Percentiles rank a stretch among this genome's conserved stretches.
These are phyloP conservation scores for Rhizopogon vesiculosus DNA, from an alignment of 768 basidiomycete species.

Conservation along the genomic window DNA sequence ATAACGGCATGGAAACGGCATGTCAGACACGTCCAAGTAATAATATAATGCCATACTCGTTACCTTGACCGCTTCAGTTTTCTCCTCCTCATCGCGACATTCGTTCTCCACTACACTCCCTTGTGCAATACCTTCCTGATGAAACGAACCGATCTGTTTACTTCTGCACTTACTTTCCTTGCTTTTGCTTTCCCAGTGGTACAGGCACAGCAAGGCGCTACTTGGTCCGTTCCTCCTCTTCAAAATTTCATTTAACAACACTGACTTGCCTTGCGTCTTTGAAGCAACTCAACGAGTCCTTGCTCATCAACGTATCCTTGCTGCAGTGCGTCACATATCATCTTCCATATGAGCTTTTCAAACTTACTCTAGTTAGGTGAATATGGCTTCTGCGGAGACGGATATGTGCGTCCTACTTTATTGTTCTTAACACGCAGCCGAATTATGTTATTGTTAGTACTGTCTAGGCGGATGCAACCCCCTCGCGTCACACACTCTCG, in stretches of 20 bases:
- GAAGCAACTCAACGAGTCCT: constrained; percentile 32
- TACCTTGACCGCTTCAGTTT: too few species aligned
- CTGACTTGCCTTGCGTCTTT: background rate
- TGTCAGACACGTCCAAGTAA: too few species aligned
- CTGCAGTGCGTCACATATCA: constrained; percentile 33
- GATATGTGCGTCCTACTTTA: constrained; percentile 26
- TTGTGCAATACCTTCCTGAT: constrained; percentile 7
- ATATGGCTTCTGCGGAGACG: constrained; percentile 50
- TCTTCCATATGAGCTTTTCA: background rate
- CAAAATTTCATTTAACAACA: background rate
- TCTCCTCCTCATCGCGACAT: background rate
- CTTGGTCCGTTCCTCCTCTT: constrained; percentile 16
- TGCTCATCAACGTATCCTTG: constrained; percentile 37
- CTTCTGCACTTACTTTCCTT: constrained; percentile 14
- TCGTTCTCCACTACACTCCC: constrained; percentile 8
- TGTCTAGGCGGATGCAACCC: constrained; percentile 89
- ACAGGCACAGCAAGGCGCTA: constrained; percentile 19
- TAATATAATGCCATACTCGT: too few species aligned
- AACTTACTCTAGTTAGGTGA: constrained; percentile 29
- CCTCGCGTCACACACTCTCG: constrained; percentile 53
- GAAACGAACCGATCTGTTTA: constrained; percentile 7
- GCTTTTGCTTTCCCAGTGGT: constrained; percentile 12
- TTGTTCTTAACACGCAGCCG: background rate
- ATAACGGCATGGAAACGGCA: too few species aligned
- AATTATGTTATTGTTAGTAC: constrained; percentile 39